Conservation (phyloP, 192 early-diverging fungal species). For the Umbelopsis ramanniana region DNA sequence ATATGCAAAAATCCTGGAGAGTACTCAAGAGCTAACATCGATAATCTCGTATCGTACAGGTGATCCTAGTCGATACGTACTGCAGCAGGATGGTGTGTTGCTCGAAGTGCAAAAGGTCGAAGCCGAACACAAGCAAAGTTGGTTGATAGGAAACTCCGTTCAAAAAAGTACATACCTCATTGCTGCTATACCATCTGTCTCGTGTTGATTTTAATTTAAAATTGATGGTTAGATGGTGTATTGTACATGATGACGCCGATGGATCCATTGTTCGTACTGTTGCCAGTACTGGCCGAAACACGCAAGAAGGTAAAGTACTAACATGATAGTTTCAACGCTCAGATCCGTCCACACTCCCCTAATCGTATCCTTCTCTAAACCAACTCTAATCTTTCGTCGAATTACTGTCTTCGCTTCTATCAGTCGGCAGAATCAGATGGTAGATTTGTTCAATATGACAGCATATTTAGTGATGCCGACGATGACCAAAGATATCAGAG, state of each 20-base stretch:
- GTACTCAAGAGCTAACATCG: too few species aligned
- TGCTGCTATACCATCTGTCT: too few species aligned
- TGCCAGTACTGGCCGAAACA: constrained; percentile 46
- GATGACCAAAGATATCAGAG: constrained; percentile 41
- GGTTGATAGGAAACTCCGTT: constrained; percentile 49
- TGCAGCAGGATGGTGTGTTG: constrained; percentile 42
- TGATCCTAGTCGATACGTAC: constrained; percentile 33
- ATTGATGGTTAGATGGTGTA: constrained; percentile 39
- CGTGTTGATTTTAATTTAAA: not conserved
- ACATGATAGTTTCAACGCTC: not conserved
- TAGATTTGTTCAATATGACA: constrained; percentile 37
- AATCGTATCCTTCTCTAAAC: not conserved
- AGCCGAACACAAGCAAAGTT: constrained; percentile 42
- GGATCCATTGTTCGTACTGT: constrained; percentile 49
- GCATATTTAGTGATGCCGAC: constrained; percentile 36
- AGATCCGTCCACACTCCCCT: too few species aligned
- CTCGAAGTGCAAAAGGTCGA: constrained; percentile 46
- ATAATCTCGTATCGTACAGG: not conserved
- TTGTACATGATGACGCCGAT: constrained; percentile 48
- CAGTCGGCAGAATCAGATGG: constrained; percentile 38
- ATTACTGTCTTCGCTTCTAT: not conserved
- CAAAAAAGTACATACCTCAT: constrained; percentile 38
- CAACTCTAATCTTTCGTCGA: not conserved
- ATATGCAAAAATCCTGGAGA: not conserved
- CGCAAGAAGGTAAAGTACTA: constrained; percentile 36